Conservation (phyloP, 208 protist species). For the Leishmania aethiopica region DNA sequence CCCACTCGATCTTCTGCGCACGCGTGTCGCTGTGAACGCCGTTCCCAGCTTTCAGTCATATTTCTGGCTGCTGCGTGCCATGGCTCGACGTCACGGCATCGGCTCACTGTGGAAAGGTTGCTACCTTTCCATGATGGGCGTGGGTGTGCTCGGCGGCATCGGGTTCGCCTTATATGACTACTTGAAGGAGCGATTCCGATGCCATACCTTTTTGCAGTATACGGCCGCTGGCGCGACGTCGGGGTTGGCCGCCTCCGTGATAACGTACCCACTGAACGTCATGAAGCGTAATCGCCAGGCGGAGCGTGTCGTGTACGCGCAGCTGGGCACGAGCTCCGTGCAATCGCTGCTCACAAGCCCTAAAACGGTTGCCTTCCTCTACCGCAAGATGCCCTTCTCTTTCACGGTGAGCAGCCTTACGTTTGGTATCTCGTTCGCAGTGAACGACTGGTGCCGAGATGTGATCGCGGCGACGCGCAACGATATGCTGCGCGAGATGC, state of each 20-base stretch:
- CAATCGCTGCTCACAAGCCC: conserved; percentile 52
- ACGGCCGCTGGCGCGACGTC: conserved; percentile 71
- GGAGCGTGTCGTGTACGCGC: conserved; percentile 53
- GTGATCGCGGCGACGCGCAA: conserved; percentile 49
- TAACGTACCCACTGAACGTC: conserved; percentile 90
- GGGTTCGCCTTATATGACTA: conserved; percentile 92
- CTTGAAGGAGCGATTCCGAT: conserved; percentile 70
- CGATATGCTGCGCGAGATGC: conserved; percentile 72
- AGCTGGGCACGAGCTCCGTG: conserved; percentile 34
- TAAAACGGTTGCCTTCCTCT: conserved; percentile 56
- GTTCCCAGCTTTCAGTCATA: conserved; percentile 68
- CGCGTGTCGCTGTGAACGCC: conserved; percentile 65
- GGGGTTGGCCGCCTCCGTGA: conserved; percentile 71
- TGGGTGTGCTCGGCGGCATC: conserved; percentile 86
- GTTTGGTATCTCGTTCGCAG: conserved; percentile 79
- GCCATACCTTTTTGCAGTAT: conserved; percentile 68
- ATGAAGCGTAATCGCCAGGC: conserved; percentile 85
- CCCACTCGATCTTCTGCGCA: conserved; percentile 92
- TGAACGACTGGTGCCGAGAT: conserved; percentile 82
- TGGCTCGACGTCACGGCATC: conserved; percentile 57
- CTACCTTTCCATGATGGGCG: conserved; percentile 87
- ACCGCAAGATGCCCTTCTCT: conserved; percentile 75
- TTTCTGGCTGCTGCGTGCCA: conserved; percentile 73
- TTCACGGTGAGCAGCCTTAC: conserved; percentile 73
- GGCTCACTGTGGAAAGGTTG: conserved; percentile 79